Percentiles rank a stretch among this genome's conserved stretches.
Conservation (phyloP, 129 eudicot species). For the Flaveria trinervia region DNA sequence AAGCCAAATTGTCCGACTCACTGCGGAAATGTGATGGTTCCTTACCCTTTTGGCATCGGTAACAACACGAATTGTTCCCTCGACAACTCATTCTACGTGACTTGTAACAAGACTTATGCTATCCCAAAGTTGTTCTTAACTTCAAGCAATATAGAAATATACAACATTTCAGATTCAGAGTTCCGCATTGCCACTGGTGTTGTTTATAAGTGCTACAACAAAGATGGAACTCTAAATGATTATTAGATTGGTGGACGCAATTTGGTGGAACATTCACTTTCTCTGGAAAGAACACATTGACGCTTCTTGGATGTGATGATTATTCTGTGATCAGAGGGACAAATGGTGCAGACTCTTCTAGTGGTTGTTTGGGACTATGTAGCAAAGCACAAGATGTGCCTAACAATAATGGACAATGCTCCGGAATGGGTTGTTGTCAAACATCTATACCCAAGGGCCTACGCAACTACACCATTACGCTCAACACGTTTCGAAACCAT, state of each 20-base stretch:
- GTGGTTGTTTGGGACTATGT: constrained; percentile 14
- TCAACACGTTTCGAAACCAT: neutral
- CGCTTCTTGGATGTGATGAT: constrained; percentile 3
- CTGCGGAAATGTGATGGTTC: constrained; percentile 34
- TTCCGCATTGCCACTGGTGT: neutral
- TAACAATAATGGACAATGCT: constrained; percentile 25
- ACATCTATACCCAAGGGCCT: constrained; percentile 38
- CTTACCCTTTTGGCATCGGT: constrained; percentile 42
- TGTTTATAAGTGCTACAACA: neutral
- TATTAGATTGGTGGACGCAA: neutral
- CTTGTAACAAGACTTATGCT: constrained; percentile 30
- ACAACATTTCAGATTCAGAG: neutral
- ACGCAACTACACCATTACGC: neutral
- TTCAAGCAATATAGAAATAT: neutral
- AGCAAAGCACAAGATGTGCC: neutral
- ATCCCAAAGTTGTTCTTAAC: constrained; percentile 25
- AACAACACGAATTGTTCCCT: constrained; percentile 26
- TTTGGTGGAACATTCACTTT: neutral
- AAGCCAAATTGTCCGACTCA: constrained; percentile 22
- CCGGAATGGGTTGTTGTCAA: constrained; percentile 45
- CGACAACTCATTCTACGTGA: constrained; percentile 19
- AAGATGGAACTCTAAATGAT: neutral
- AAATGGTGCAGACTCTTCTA: neutral
- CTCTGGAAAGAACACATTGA: neutral
- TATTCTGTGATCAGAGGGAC: neutral